Base-by-base conservation (phyloP, 1,284 basidiomycete genomes). In the Lignosus rhinocerotis region DNA sequence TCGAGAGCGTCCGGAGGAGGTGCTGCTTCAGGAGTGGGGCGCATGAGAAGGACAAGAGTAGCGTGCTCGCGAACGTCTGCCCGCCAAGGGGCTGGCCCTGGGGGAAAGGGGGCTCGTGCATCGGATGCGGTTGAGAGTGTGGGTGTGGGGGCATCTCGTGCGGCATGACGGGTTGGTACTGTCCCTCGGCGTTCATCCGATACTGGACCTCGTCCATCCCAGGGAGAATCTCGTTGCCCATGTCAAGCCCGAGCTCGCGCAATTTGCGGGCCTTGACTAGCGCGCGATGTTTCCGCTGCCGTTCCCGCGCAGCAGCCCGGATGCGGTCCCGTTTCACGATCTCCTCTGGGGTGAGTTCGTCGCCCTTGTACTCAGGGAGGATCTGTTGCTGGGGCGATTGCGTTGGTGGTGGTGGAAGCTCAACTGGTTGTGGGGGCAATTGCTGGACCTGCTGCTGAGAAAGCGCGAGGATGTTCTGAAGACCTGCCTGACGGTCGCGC, bases 281-380 rank as follows among this genome's bases (percentile, higher is more conserved):
- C 58, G 78, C 80, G 39, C 90, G 86, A 70, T 92, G 90, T 66
- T 92, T 92, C 53, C 89, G 76, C 67, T 92, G 90, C 54, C 90
- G 76, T 67, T 92, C 88, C 39, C 90, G 76, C 6, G 90, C 90
- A 0, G 88, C 85, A 1, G 85, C 80, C 14, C 88, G 81, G 50
- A 91, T 83, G 56, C 84, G 78, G 60, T 92, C 88, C 51, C 85
- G 78, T 59, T 87, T 81, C 2, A 78, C 76, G 41, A 79, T 64
- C 68, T 92, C 90, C 54, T 90, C 89, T 1, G 82, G 79, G 5
- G 81, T 79, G 54, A 88, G 68, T 39, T 79, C 77, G 50, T 80
- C 78, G 36, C 75, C 68, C 60, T 66, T 65, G 59, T 65, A 60
- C 51, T 70, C 64, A 34, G 70, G 72, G 21, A 61, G n/a, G 44